phyloP scores from a whole-genome alignment of 345 rosid genomes.

The Excoecaria agallocha region DNA sequence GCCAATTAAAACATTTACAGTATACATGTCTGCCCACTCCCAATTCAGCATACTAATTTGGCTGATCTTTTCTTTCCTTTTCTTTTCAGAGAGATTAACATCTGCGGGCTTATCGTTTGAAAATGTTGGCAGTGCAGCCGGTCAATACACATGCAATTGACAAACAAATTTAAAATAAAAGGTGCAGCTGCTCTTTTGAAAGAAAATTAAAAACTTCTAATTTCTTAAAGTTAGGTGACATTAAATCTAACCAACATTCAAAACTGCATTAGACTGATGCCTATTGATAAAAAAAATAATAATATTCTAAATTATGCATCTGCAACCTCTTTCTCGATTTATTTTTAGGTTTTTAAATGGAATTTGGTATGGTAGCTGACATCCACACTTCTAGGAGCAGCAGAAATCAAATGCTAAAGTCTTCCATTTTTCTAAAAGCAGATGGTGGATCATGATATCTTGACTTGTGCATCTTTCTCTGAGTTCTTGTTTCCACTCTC shows the following conservation, averaged over 20 bases:
- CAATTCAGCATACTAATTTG: no score
- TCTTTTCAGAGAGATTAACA: no score
- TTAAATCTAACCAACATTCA: slow-evolving; percentile 6
- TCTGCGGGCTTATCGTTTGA: no score
- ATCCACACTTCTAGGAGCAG: not conserved
- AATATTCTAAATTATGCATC: not conserved
- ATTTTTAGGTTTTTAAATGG: not conserved
- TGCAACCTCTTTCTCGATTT: not conserved
- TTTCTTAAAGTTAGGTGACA: not conserved
- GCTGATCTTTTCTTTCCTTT: no score
- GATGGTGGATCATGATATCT: not conserved
- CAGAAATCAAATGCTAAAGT: not conserved
- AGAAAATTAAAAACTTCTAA: no score
- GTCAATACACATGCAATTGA: no score
- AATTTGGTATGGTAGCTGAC: not conserved
- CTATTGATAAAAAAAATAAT: not conserved
- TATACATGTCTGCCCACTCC: no score
- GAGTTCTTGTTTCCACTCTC: slow-evolving; percentile 11
- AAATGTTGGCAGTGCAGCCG: no score
- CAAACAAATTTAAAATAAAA: no score
- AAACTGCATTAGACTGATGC: not conserved
- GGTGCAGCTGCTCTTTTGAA: no score
- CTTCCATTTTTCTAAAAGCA: not conserved
- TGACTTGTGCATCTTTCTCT: slow-evolving; percentile 20
- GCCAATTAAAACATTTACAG: no score